Base-by-base conservation (phyloP, 108 stramenopile species). In the Nitzschia palea region DNA sequence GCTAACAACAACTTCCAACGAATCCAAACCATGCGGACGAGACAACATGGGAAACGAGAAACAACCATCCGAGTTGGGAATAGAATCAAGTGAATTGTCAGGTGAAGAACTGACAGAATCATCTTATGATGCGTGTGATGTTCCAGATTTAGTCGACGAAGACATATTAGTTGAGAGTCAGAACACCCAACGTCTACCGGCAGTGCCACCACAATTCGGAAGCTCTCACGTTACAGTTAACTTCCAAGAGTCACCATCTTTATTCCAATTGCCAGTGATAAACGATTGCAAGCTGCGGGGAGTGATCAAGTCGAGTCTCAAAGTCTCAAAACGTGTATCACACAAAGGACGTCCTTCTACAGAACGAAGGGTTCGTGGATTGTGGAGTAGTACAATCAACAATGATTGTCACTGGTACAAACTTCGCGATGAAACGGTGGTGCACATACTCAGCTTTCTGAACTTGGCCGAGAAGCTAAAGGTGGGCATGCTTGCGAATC, bases 381-480 rank as follows among this genome's bases (percentile, higher is more conserved):
- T 65, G 1, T 65, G 65, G 65, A 65, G 30, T 36, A 35, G 18
- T 26, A 37, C 50, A 36, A 5, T 36, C 33, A 25, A 34, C 1
- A 27, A 15, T 26, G 25, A 65, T 36, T 33, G 47, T 27, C 29
- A 50, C 29, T 31, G 23, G 23, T 48, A 23, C 17, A 63, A 63
- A n/a, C 53, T 75, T 43, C 58, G 53, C 2, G 74, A 75, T 20
- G 60, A 66, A 33, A 75, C 67, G 37, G 23, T 75, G 9, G 22
- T 60, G 1, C 37, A 35, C 27, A 55, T 67, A 17, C 26, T 75
- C 40, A 43, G 36, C 15, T 62, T 62, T 55, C 35, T 75, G 18
- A 48, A 58, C 18, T 32, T 66, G 32, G 44, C 47, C 2, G 74
- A 75, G 31, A 34, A 53, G 0, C 22, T 54, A 0, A 34, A 25